phyloP scores from a whole-genome alignment of 1,284 basidiomycete genomes.

The Mycena sp. region DNA sequence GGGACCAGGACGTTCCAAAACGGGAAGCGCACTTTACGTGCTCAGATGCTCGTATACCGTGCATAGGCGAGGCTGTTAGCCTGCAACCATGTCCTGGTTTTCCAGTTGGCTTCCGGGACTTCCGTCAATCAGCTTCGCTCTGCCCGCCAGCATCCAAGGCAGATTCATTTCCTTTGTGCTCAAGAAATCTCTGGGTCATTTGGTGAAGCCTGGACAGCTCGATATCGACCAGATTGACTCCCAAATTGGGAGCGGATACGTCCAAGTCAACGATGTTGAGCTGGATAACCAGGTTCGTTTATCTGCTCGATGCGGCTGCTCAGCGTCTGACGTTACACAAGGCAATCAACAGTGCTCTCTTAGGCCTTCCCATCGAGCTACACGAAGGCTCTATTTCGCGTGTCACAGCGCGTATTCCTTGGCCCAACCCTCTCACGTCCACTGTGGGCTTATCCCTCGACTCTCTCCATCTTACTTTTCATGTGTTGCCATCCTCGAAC shows the following conservation, averaged over 20 bases:
- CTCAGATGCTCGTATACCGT: slow-evolving; percentile 25
- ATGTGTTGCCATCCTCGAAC: slow-evolving; percentile 52
- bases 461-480: slow-evolving; percentile 71
- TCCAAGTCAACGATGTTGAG: slow-evolving; percentile 88
- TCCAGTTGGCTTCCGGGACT: slow-evolving; percentile 71
- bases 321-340: slow-evolving; percentile 48
- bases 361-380: slow-evolving; percentile 75
- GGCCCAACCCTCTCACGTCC: slow-evolving; percentile 81
- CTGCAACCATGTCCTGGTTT: slow-evolving; percentile 49
- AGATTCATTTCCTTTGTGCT: slow-evolving; percentile 92
- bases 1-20: not conserved
- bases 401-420: slow-evolving; percentile 81
- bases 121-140: slow-evolving; percentile 73
- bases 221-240: slow-evolving; percentile 91
- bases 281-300: slow-evolving; percentile 79
- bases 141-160: slow-evolving; percentile 88
- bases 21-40: not conserved
- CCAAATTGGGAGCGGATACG: slow-evolving; percentile 89
- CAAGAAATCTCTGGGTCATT: slow-evolving; percentile 85
- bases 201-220: slow-evolving; percentile 89
- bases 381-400: slow-evolving; percentile 79
- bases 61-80: slow-evolving; percentile 4
- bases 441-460: slow-evolving; percentile 76
- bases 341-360: slow-evolving; percentile 86
- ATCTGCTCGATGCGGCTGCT: slow-evolving; percentile 25